phyloP scores from a whole-genome alignment of 768 basidiomycete species.

The Leccinum rimulosum region DNA sequence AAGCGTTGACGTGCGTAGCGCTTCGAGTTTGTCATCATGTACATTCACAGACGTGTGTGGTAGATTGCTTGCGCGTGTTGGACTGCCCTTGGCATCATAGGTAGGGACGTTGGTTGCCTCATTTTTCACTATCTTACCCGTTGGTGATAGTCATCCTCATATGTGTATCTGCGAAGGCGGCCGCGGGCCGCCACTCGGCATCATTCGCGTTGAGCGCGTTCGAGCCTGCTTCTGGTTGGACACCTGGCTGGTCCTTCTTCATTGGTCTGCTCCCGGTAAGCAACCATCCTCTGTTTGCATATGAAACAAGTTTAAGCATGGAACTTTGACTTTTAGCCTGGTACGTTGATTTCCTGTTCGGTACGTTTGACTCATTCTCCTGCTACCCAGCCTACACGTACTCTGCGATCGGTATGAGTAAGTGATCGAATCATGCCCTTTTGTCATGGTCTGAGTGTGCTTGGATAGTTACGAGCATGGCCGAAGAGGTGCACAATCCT shows the following conservation, averaged over 20 bases:
- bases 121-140: slow-evolving; percentile 11
- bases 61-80: slow-evolving; percentile 60
- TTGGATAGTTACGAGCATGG: slow-evolving; percentile 55
- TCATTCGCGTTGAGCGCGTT: slow-evolving; percentile 58
- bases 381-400: slow-evolving; percentile 49
- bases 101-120: slow-evolving; percentile 24
- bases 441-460: slow-evolving; percentile 1
- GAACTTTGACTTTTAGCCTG: slow-evolving; percentile 23
- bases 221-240: slow-evolving; percentile 67
- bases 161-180: slow-evolving; percentile 55
- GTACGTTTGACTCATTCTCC: neutral
- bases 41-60: slow-evolving; percentile 4
- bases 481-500: slow-evolving; percentile 65
- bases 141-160: slow-evolving; percentile 50
- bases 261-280: slow-evolving; percentile 59
- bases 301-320: neutral
- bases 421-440: slow-evolving; percentile 7
- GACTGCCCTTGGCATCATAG: slow-evolving; percentile 57
- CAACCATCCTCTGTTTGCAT: neutral
- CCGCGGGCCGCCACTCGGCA: slow-evolving; percentile 50
- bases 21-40: neutral
- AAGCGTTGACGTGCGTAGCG: slow-evolving; percentile 43
- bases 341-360: slow-evolving; percentile 11
- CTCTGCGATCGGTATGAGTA: slow-evolving; percentile 63
- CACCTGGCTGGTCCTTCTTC: slow-evolving; percentile 66